Base-by-base conservation (phyloP, 2,329 filamentous ascomycete genomes). In the Cladophialophora exuberans region DNA sequence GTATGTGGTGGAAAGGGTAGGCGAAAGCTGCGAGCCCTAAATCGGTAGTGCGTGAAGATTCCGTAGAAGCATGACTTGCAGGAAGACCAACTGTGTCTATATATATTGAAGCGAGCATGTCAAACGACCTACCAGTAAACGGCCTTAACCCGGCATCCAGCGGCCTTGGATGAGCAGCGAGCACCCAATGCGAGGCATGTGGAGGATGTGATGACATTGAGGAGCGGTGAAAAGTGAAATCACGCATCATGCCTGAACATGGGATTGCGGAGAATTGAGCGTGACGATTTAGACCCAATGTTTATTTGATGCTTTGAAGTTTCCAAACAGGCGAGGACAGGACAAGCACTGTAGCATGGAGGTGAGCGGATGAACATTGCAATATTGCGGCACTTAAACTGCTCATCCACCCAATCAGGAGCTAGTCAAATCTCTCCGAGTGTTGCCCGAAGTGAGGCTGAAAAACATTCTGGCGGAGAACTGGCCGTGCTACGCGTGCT, bases 81-180 rank as follows among this genome's bases (percentile, higher is more conserved):
- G n/a, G n/a, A n/a, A n/a, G n/a, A n/a, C n/a, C n/a, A n/a, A n/a
- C n/a, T n/a, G n/a, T n/a, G 39, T 42, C 10, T 42, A 13, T 13
- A 42, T 42, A 42, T 23, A 25, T 11, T n/a, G 26, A 42, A 26
- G 22, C 7, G 13, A 22, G 26, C 39, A 22, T 9, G n/a, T n/a
- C n/a, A n/a, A n/a, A n/a, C n/a, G n/a, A n/a, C n/a, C n/a, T 26
- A 42, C 39, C 11, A 23, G 10, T 25, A 22, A 42, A 6, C 39
- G 39, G 39, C 39, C 39, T 42, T 42, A 42, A 26, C 15, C 22
- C 39, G 39, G 39, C 39, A n/a, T n/a, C n/a, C n/a, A n/a, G n/a
- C n/a, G n/a, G n/a, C n/a, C n/a, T n/a, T n/a, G n/a, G n/a, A n/a
- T n/a, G n/a, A n/a, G n/a, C 39, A 25, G 5, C 6, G 39, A 26